phyloP scores from a whole-genome alignment of 176 grass and related monocot genomes.

The Aechmea fasciata region DNA sequence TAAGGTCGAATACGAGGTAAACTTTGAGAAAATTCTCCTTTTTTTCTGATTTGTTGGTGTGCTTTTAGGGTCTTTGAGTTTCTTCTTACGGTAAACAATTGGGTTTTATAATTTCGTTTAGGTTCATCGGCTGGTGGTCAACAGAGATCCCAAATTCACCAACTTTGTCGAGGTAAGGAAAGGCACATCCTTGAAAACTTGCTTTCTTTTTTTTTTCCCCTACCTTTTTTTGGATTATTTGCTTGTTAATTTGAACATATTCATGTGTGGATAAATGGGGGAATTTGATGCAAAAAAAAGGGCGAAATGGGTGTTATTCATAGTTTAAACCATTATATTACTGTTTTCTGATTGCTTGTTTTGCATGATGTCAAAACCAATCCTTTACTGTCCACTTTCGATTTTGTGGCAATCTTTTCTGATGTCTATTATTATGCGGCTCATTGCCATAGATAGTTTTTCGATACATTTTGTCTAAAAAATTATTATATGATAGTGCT shows the following conservation, averaged over 20 bases:
- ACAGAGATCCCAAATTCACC: slow-evolving; percentile 94
- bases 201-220: not conserved
- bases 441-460: not conserved
- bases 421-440: not conserved
- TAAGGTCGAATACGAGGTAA: slow-evolving; percentile 98
- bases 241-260: not conserved
- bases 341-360: no score
- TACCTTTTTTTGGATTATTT: not conserved
- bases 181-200: slow-evolving; percentile 12
- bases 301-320: no score
- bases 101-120: slow-evolving; percentile 16
- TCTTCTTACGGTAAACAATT: not conserved
- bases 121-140: slow-evolving; percentile 93
- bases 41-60: not conserved
- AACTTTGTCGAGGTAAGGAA: slow-evolving; percentile 89
- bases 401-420: no score
- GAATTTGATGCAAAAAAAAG: not conserved
- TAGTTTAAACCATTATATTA: no score
- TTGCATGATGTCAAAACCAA: no score
- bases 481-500: not conserved
- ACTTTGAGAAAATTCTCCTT: not conserved
- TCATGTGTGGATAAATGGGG: not conserved
- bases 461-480: not conserved
- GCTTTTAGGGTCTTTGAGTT: not conserved
- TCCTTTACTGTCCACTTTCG: no score